phyloP scores from a whole-genome alignment of 257 asterid species.

The Plantago major region DNA sequence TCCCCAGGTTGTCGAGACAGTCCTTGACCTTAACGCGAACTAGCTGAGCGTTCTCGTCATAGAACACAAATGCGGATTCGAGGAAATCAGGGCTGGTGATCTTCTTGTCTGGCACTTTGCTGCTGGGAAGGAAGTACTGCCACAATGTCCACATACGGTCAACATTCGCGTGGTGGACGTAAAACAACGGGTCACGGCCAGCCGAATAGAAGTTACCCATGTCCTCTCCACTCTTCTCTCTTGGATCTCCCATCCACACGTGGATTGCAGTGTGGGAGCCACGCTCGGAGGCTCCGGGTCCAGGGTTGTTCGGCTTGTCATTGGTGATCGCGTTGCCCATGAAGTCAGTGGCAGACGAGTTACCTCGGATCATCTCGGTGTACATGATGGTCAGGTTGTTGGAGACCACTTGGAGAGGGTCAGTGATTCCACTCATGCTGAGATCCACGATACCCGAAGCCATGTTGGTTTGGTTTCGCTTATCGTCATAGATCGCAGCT shows the following conservation, averaged over 20 bases:
- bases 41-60: constrained; percentile 25
- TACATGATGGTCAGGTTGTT: constrained; percentile 36
- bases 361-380: constrained; percentile 34
- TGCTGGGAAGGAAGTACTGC: constrained; percentile 18
- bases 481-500: constrained; percentile 22
- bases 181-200: constrained; percentile 26
- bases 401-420: constrained; percentile 25
- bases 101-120: background rate
- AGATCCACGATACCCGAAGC: constrained; percentile 24
- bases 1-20: constrained; percentile 2
- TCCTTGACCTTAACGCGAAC: constrained; percentile 27
- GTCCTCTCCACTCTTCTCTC: constrained; percentile 15
- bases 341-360: constrained; percentile 24
- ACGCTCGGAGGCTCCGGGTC: constrained; percentile 32
- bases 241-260: constrained; percentile 27
- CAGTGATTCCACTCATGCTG: constrained; percentile 17
- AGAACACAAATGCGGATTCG: constrained; percentile 21
- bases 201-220: constrained; percentile 37
- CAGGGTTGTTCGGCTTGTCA: constrained; percentile 15
- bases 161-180: constrained; percentile 26
- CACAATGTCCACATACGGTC: constrained; percentile 33
- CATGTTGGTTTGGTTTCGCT: constrained; percentile 12
- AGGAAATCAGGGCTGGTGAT: constrained; percentile 20
- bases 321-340: constrained; percentile 26
- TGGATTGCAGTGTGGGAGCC: constrained; percentile 37